Evolutionary conservation across 2,329 filamentous ascomycete species (phyloP).

Genomic region (Cladosporium colombiae): DNA sequence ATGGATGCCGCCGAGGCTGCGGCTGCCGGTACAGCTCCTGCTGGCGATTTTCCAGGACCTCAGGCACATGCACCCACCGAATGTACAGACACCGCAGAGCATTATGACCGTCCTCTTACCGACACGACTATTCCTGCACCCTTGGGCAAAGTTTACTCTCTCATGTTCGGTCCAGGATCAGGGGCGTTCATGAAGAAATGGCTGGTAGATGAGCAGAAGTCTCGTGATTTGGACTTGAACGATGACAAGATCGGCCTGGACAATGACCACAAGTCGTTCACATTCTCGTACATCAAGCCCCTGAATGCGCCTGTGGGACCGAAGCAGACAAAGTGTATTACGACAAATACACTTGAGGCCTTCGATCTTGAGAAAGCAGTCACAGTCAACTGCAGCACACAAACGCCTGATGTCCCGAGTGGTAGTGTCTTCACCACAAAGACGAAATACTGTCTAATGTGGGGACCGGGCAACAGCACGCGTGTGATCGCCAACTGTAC

Average conservation of each 20-base stretch:
- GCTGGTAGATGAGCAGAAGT: conserved; percentile 84
- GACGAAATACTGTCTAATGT: conserved; percentile 91
- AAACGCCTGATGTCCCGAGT: conserved; percentile 92
- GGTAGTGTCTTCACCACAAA: conserved; percentile 90
- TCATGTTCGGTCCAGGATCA: conserved; percentile 83
- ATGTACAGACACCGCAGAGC: conserved; percentile 73
- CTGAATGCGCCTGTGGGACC: conserved; percentile 82
- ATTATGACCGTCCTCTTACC: conserved; percentile 82
- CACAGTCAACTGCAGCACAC: conserved; percentile 77
- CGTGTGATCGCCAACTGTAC: conserved; percentile 83
- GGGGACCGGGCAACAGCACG: conserved; percentile 84
- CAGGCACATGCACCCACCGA: conserved; percentile 78
- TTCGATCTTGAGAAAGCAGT: conserved; percentile 86
- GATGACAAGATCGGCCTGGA: conserved; percentile 75
- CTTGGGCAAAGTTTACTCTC: conserved; percentile 83
- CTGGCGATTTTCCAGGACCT: conserved; percentile 80
- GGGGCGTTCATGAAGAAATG: conserved; percentile 82
- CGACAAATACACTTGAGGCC: conserved; percentile 78
- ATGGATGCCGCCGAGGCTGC: conserved; percentile 40
- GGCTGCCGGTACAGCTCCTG: conserved; percentile 43
- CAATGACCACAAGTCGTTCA: conserved; percentile 69
- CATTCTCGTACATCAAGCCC: conserved; percentile 89
- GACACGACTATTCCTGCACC: conserved; percentile 87
- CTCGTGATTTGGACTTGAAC: conserved; percentile 80
- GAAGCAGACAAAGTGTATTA: conserved; percentile 91